Base-by-base conservation (phyloP, 306 rosid species). In the Quillaja saponaria region DNA sequence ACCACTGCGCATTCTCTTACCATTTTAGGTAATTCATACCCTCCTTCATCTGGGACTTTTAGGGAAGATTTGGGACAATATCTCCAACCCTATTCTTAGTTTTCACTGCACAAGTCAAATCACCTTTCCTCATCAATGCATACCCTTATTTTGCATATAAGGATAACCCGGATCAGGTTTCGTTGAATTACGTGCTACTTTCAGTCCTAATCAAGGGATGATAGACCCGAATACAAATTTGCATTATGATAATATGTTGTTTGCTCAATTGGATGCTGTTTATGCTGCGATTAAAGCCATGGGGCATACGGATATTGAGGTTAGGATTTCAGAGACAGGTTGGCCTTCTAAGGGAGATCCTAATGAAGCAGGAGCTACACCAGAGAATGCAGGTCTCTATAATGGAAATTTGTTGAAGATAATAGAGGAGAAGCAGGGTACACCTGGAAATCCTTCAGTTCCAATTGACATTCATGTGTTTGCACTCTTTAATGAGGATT, bases 281-380 rank as follows among this genome's bases (percentile, higher is more conserved):
- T 91, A 91, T 54, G 67, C 85, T 0, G 97, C 97, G 1, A 91
- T 91, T 21, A 82, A 78, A 61, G 75, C 55, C 0, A 44, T 85
- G 84, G 97, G 97, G 10, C 87, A 78, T 54, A 68, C 68, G 0
- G 82, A 85, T 39, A n/a, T 91, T 5, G 87, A 64, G 28, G 96
- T 91, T 14, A 61, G 81, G 38, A 67, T 91, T 60, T 91, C 97
- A 0, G 97, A 91, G 63, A 91, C 97, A 0, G 97, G 96, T 11
- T 91, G 97, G 97, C 97, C 97, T 19, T 91, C 97, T 1, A 77
- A 68, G 21, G 96, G 97, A 13, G 96, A 91, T 45, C 11, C 58
- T 0, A 58, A 84, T 31, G 97, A 91, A 62, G 55, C 60, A 39
- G 97, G 97, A 34, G 97, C 96, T 8, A 74, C 87, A 9, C 71